Base-by-base conservation (phyloP, 768 basidiomycete species). In the Macrolepiota fuliginosa region DNA sequence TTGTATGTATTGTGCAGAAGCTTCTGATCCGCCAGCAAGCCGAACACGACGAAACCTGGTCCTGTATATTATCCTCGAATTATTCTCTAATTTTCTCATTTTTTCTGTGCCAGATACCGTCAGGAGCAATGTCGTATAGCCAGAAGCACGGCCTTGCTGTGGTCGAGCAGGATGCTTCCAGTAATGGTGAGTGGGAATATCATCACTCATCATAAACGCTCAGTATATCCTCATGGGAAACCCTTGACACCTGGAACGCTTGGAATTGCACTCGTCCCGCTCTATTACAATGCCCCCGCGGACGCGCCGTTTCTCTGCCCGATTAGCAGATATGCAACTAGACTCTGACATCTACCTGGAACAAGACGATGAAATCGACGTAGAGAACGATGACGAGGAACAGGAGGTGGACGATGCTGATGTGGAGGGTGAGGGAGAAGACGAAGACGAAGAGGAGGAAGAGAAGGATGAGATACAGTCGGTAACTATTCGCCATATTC, bases 331-430 rank as follows among this genome's bases (percentile, higher is more conserved):
- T 54, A 71, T 76, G 70, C 73, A 73, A 58, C 61, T 71, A 40
- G 72, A 75, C 39, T 72, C 72, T 1, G 72, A 74, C 36, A 67
- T 64, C 29, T 74, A 75, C 46, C 74, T 76, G 22, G 77, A 75
- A 10, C 72, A 68, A 7, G 76, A 76, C 27, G 71, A 70, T 13
- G 74, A 75, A 4, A 74, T 78, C 37, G 76, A 73, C 2, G 81
- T 79, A 9, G 77, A 76, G 65, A 77, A 73, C 22, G 71, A 75
- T 5, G 76, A 74, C 46, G 76, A 74, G 15, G 77, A 74, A 2
- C 73, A 71, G 22, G 70, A 66, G 2, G 69, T 72, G 7, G 73
- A 68, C 17, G 72, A 69, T 40, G 70, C 61, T 10, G 68, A 73
- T 37, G 68, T 69, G 1, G 69, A 69, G 9, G 70, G 67, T 24